Conservation (phyloP, 2,329 filamentous ascomycete genomes). For the Clarireedia homoeocarpa region DNA sequence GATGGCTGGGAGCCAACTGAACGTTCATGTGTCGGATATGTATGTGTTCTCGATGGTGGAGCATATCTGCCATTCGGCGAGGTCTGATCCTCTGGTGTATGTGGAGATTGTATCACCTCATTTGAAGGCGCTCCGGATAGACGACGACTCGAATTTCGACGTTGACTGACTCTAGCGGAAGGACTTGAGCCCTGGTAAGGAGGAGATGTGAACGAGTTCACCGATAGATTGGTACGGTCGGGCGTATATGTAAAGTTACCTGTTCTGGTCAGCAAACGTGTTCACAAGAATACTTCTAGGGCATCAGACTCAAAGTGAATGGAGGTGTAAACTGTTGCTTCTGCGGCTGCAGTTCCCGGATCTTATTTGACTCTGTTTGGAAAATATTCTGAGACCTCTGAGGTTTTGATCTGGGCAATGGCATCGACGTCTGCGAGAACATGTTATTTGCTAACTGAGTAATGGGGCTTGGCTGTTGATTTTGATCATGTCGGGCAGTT, state of each 20-base stretch:
- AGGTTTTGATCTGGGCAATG: constrained; percentile 7
- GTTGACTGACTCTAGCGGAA: constrained; percentile 20
- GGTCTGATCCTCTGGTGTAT: constrained; percentile 3
- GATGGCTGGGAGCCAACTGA: background rate
- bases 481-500: background rate
- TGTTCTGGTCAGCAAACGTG: constrained; percentile 14
- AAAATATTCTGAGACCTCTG: constrained; percentile 9
- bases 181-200: constrained; percentile 23
- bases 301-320: constrained; percentile 21
- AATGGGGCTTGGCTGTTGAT: constrained; percentile 9
- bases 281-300: background rate
- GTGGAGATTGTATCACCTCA: background rate
- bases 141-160: constrained; percentile 15
- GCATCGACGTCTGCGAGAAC: constrained; percentile 16
- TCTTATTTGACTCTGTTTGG: constrained; percentile 11
- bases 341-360: constrained; percentile 19
- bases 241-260: constrained; percentile 18
- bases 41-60: background rate
- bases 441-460: constrained; percentile 22
- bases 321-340: constrained; percentile 25
- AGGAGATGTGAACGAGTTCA: constrained; percentile 9
- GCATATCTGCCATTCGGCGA: background rate
- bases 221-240: background rate
- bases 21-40: background rate
- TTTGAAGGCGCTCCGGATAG: background rate